Evolutionary conservation across 1,139 yeast genomes (phyloP), one percentile per base, ranked within the genome.

Genomic region (Candida sp.): DNA sequence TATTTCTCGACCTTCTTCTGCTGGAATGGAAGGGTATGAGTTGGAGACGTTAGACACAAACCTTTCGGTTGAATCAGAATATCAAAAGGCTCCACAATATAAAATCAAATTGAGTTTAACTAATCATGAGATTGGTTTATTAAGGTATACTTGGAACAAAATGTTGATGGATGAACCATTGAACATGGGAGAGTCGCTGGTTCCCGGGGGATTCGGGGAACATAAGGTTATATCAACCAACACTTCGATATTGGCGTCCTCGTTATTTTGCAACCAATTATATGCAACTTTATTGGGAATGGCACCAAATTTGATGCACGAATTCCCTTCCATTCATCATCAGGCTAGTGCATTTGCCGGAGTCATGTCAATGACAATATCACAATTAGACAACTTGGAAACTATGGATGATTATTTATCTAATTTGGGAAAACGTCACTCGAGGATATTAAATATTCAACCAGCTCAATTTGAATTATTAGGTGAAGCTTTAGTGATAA

Each of bases 261-360:
- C 81, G 7, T 60, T 77, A 35, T 79, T 84, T 56, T 79, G 83
- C 51, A 75, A 81, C 45, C 88, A 82, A 60, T 74, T 82, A 52
- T 84, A 82, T 61, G 72, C 77, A 41, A 84, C 82, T 58, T 59
- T 83, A 46, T 63, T 84, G 36, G 61, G 72, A 5, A 77, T 77
- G 73, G 78, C 76, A 50, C 75, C 82, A 1, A 63, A 65, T 27
- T 66, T 84, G 46, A 84, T 81, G 51, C 68, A 66, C 35, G 59
- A 79, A 54, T 83, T 82, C 58, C 89, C 90, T 0, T 77, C 83
- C 12, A 77, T 83, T 49, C 77, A 76, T 50, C 85, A 82, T 51
- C 89, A 84, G 63, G 90, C 95, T 0, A 79, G 81, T 6, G 79
- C 91, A 19, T 84, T 87, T 69, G 90, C 95, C 0, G 93, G 93